phyloP scores from a whole-genome alignment of 495 filamentous ascomycete species.

The Podospora pseudocomata region DNA sequence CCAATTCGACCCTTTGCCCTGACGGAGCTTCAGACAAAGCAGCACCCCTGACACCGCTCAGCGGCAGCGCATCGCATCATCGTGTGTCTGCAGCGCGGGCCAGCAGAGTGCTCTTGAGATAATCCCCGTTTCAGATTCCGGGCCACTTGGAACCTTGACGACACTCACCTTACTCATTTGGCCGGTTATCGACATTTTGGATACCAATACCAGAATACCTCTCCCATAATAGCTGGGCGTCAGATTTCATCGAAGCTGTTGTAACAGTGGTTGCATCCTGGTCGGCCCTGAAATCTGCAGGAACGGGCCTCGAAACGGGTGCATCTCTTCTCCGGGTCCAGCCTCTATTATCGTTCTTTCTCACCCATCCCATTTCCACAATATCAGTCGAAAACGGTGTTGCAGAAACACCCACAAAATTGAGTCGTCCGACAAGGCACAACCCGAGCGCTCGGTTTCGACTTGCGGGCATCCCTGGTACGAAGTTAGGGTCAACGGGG shows the following conservation, averaged over 20 bases:
- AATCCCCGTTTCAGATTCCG: constrained; percentile 3
- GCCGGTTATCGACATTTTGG: background rate
- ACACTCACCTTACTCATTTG: background rate
- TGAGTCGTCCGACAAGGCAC: constrained; percentile 5
- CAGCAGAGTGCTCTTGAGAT: background rate
- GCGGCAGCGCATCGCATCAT: background rate
- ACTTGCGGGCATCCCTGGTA: constrained; percentile 7
- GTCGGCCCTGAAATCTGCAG: constrained; percentile 5
- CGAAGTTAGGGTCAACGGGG: background rate
- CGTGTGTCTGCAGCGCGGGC: background rate
- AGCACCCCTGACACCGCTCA: background rate
- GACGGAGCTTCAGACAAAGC: constrained; percentile 3
- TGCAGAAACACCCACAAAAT: background rate
- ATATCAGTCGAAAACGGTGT: constrained; percentile 2
- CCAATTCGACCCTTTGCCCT: constrained; percentile 1
- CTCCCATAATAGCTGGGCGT: background rate
- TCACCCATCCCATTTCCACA: background rate
- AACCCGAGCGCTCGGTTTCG: constrained; percentile 1
- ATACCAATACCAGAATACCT: background rate
- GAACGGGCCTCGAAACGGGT: constrained; percentile 2
- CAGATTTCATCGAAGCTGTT: background rate
- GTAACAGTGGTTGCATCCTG: background rate
- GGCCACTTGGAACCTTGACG: constrained; percentile 3
- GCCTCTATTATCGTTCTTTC: constrained; percentile 2
- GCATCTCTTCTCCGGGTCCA: constrained; percentile 1